These are phyloP conservation scores for Zhuliangozyma blackwelliae DNA, from an alignment of 1,139 yeast species.

Conservation along the genomic window DNA sequence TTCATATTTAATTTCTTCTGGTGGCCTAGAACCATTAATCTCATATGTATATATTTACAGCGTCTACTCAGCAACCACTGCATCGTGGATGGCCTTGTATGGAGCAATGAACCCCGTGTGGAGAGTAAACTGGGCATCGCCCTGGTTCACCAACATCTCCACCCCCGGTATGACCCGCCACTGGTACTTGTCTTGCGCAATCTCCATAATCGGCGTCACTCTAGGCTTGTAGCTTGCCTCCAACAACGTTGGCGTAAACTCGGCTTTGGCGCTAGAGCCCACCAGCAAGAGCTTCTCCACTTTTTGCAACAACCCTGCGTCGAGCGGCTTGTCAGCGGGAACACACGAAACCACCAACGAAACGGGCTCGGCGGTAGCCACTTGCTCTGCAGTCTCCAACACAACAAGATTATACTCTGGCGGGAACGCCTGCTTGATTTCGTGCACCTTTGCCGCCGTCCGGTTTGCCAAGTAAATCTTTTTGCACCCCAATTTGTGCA, in stretches of 20 bases:
- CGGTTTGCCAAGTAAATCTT: conserved; percentile 80
- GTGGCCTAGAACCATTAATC: too few relatives aligned
- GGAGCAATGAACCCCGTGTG: conserved; percentile 76
- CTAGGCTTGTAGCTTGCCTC: conserved; percentile 95
- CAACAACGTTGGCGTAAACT: conserved; percentile 53
- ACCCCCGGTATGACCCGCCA: conserved; percentile 86
- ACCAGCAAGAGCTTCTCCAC: conserved; percentile 45
- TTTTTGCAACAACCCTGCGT: conserved; percentile 42
- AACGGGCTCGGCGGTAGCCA: conserved; percentile 40
- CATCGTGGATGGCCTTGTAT: conserved; percentile 53
- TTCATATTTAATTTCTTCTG: too few relatives aligned
- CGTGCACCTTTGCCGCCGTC: conserved; percentile 61
- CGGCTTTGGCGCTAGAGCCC: conserved; percentile 24
- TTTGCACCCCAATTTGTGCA: conserved; percentile 71
- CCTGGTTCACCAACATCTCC: conserved; percentile 90
- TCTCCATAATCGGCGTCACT: conserved; percentile 76
- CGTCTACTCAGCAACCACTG: conserved; percentile 34
- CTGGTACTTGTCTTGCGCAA: conserved; percentile 53
- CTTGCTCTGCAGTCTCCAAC: conserved; percentile 47
- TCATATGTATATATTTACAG: too few relatives aligned
- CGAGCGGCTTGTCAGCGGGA: conserved; percentile 82
- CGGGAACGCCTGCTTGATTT: conserved; percentile 61
- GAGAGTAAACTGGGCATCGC: conserved; percentile 75
- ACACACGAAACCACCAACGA: conserved; percentile 77
- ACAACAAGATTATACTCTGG: conserved; percentile 54